Evolutionary conservation across 305 asterid species (phyloP).

Genomic region (Andrographis paniculata): DNA sequence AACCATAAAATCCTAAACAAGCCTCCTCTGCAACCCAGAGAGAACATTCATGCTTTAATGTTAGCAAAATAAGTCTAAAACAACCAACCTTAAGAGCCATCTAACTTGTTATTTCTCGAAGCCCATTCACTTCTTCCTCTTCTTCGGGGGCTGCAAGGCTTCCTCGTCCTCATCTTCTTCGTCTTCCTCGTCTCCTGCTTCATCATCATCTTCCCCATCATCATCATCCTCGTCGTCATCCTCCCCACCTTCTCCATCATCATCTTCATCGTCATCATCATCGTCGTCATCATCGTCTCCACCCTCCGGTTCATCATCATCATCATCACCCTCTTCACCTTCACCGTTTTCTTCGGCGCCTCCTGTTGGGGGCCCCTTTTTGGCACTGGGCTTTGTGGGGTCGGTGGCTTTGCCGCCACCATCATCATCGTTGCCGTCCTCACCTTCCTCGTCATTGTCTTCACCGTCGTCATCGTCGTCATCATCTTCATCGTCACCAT

Average conservation of each 20-base stretch:
- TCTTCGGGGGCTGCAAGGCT: conserved; percentile 40
- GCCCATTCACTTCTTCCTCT: conserved; percentile 34
- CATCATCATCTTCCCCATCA: conserved; percentile 14
- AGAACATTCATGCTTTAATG: neutral
- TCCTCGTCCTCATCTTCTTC: conserved; percentile 28
- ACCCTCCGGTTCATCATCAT: neutral
- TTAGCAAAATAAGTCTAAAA: neutral
- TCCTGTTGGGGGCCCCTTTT: neutral
- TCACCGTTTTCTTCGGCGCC: conserved; percentile 23
- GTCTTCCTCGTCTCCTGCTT: neutral
- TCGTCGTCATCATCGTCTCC: conserved; percentile 8
- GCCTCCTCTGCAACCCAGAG: neutral
- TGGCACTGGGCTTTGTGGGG: neutral
- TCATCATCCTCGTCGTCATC: conserved; percentile 17
- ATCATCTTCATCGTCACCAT: conserved; percentile 20
- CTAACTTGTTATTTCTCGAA: neutral
- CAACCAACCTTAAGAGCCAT: neutral
- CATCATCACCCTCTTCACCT: conserved; percentile 13
- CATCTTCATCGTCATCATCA: conserved; percentile 16
- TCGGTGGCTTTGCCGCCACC: neutral
- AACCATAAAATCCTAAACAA: neutral
- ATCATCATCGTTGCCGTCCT: conserved; percentile 18
- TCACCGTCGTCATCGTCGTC: conserved; percentile 18
- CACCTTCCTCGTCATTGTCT: conserved; percentile 25
- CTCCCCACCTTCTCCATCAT: conserved; percentile 14